Base-by-base conservation (phyloP, 164 flowering plant species). In the Stephania yunnanensis region DNA sequence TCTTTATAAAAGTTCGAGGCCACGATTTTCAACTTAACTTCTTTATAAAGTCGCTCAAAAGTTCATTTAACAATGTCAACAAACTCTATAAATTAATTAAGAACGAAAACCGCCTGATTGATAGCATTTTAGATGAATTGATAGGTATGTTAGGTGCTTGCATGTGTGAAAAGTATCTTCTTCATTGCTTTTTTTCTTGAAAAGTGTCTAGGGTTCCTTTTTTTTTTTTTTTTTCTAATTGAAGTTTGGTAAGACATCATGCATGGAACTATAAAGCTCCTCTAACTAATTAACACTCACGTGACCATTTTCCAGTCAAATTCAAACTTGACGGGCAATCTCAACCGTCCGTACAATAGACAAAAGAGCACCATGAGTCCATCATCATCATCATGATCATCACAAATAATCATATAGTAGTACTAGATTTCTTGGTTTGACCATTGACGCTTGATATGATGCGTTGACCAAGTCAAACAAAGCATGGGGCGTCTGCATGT, bases 191-290 rank as follows among this genome's bases (percentile, higher is more conserved):
- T 58, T 58, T 58, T 4, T 58, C 20, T 10, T 15, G 42, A 36
- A 36, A 36, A 2, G 42, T 19, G 20, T 58, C 3, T 58, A 58
- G 64, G 19, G 13, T 10, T 58, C 15, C 20, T 58, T 1, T 25
- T 25, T 25, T 25, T 25, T 25, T 25, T 25, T 58, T 15, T 50
- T 50, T 50, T 17, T 58, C 5, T 1, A 10, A 58, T 4, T 58
- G 64, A 58, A 58, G 64, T 58, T 58, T 58, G 64, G 64, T 58
- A 58, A 58, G 64, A 58, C 20, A n/a, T 58, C 64, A 58, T 58
- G 64, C 64, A 58, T 10, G 64, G 5, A 58, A 12, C n/a, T 13
- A n/a, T 58, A 58, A 19, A 58, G 19, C 19, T 58, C 22, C 64
- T 19, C 20, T 15, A 58, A 58, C 20, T 15, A 58, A 58, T 36